A percentile compares a stretch with the other conserved stretches of the same genome.
Evolutionary conservation across 805 yeast genomes (phyloP).

Genomic region (Ogataea philodendri): DNA sequence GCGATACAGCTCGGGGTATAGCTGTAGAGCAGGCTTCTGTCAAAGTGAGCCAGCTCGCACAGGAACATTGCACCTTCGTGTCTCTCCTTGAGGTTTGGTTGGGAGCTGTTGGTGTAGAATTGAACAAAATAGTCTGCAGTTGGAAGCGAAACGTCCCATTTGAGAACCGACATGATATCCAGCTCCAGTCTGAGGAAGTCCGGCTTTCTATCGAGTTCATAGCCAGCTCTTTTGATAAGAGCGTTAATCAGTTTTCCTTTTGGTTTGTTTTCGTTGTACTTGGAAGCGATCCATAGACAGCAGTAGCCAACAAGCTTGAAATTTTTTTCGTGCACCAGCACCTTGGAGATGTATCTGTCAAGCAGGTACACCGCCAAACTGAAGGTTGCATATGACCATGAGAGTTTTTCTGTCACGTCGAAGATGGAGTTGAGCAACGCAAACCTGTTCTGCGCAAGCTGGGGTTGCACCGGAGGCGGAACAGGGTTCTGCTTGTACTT

Average conservation of each 20-base stretch:
- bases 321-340: conserved; percentile 35
- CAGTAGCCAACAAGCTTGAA: conserved; percentile 42
- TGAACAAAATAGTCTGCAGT: conserved; percentile 66
- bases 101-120: conserved; percentile 39
- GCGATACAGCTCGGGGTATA: conserved; percentile 47
- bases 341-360: conserved; percentile 39
- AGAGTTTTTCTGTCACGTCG: conserved; percentile 31
- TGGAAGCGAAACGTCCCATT: conserved; percentile 63
- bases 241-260: conserved; percentile 42
- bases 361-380: conserved; percentile 37
- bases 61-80: conserved; percentile 57
- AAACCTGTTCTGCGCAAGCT: conserved; percentile 22
- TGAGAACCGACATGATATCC: conserved; percentile 57
- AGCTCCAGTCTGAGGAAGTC: conserved; percentile 65
- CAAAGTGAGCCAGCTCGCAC: conserved; percentile 66
- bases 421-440: conserved; percentile 32
- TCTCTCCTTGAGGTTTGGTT: conserved; percentile 43
- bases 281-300: conserved; percentile 47
- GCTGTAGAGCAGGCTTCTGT: conserved; percentile 54
- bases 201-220: conserved; percentile 21
- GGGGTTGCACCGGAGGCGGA: conserved; percentile 27
- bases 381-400: conserved; percentile 36
- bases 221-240: conserved; percentile 32
- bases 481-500: conserved; percentile 32
- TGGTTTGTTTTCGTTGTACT: conserved; percentile 49